Conservation (phyloP, 305 asterid genomes). For the Solanum hybrid region DNA sequence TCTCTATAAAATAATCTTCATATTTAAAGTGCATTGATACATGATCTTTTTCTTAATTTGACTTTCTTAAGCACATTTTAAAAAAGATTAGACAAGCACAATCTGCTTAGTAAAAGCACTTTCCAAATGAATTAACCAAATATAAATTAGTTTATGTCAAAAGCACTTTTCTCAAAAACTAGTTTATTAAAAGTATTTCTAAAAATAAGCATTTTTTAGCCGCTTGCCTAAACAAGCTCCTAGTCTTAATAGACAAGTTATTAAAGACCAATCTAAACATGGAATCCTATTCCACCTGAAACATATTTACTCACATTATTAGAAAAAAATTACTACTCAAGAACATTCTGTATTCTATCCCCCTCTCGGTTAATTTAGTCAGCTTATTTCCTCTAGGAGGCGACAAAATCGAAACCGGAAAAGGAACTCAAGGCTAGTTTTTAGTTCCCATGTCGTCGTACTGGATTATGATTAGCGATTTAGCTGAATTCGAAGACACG, state of each 20-base stretch:
- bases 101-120: neutral
- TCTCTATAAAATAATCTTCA: neutral
- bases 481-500: conserved; percentile 44
- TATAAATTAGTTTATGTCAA: neutral
- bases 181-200: neutral
- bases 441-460: conserved; percentile 30
- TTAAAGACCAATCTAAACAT: neutral
- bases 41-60: neutral
- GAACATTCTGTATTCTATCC: neutral
- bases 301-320: neutral
- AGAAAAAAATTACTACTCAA: neutral
- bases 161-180: neutral
- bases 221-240: neutral
- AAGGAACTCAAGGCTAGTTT: neutral
- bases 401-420: neutral
- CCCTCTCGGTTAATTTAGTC: neutral
- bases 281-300: neutral
- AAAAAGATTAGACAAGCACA: neutral
- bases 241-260: neutral
- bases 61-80: neutral
- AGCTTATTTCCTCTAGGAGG: neutral
- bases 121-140: neutral
- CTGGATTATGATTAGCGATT: conserved; percentile 32
- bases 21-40: neutral
- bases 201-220: neutral